These are phyloP conservation scores for Citropsis articulata DNA, from an alignment of 345 rosid genomes.

Conservation along the genomic window DNA sequence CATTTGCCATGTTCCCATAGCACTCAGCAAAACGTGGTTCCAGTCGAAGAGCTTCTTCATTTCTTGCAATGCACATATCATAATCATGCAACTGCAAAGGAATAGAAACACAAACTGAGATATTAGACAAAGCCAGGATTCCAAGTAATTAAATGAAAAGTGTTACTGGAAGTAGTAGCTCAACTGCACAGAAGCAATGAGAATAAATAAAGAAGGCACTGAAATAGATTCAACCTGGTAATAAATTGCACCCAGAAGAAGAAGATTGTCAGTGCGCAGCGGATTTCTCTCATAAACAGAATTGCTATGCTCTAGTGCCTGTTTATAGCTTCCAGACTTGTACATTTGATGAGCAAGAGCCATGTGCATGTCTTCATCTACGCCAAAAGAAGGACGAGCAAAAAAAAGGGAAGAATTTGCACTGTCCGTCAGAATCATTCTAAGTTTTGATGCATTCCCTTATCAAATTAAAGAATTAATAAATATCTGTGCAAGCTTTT, in stretches of 20 bases:
- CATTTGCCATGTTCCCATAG: constrained; percentile 99
- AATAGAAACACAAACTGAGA: background rate
- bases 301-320: constrained; percentile 80
- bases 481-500: background rate
- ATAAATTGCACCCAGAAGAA: constrained; percentile 90
- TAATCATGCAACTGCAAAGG: constrained; percentile 73
- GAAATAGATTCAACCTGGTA: constrained; percentile 59
- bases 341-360: constrained; percentile 82
- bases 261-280: constrained; percentile 87
- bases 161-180: background rate
- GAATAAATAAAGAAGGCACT: background rate
- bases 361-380: constrained; percentile 70
- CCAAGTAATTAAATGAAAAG: background rate
- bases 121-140: background rate
- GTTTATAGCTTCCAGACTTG: constrained; percentile 76
- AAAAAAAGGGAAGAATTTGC: background rate
- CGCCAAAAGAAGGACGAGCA: constrained; percentile 30
- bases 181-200: background rate
- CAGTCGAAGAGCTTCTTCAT: constrained; percentile 92
- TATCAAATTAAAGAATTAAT: background rate
- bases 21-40: constrained; percentile 98
- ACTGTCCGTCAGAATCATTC: constrained; percentile 7
- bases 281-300: constrained; percentile 73
- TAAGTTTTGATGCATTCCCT: background rate
- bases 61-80: constrained; percentile 93